Percentiles rank a stretch among this genome's conserved stretches.
Conservation (phyloP, 1,139 yeast species). For the Tardiomyces depauwii region DNA sequence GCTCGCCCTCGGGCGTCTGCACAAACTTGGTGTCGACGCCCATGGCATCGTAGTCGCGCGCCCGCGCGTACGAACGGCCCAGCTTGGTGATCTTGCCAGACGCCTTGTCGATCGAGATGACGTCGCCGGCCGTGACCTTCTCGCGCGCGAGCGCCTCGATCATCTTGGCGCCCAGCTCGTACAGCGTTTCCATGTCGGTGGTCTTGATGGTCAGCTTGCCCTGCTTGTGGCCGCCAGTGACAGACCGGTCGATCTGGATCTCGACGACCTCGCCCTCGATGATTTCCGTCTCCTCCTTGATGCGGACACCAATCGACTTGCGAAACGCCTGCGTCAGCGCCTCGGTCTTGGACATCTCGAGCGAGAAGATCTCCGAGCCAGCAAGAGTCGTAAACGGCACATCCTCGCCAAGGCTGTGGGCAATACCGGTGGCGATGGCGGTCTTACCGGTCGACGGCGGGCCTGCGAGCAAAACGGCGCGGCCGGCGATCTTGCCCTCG, state of each 20-base stretch:
- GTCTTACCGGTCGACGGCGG: conserved; percentile 99
- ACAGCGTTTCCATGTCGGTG: conserved; percentile 97
- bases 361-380: conserved; percentile 85
- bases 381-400: conserved; percentile 95
- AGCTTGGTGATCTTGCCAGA: conserved; percentile 88
- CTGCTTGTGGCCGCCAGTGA: conserved; percentile 96
- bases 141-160: conserved; percentile 92
- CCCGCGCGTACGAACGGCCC: conserved; percentile 91
- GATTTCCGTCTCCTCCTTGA: conserved; percentile 93
- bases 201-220: conserved; percentile 96
- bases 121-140: conserved; percentile 96
- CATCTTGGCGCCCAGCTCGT: conserved; percentile 95
- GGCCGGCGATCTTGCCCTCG: conserved; percentile 90
- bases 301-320: conserved; percentile 87
- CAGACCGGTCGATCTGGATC: conserved; percentile 90
- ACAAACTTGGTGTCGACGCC: conserved; percentile 97
- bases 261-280: conserved; percentile 99
- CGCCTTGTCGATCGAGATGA: conserved; percentile 90
- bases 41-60: conserved; percentile 98
- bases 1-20: conserved; percentile 97
- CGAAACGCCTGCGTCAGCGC: conserved; percentile 93
- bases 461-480: conserved; percentile 93
- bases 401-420: conserved; percentile 79
- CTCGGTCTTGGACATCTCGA: conserved; percentile 90
- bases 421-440: conserved; percentile 94